Conservation (phyloP, 2,329 filamentous ascomycete species). For the Ceratocystis smalleyi region DNA sequence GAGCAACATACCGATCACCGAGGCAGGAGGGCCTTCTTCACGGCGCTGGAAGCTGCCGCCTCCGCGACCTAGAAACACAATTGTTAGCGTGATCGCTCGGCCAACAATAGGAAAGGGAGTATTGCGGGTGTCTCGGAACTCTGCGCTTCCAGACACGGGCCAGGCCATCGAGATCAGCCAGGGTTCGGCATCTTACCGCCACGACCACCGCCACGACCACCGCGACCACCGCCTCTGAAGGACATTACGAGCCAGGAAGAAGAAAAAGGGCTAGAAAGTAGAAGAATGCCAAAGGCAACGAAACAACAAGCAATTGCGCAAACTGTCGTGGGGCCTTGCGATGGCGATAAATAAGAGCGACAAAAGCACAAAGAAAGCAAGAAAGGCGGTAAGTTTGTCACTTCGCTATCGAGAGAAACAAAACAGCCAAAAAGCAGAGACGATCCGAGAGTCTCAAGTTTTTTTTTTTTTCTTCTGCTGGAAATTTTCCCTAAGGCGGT, state of each 20-base stretch:
- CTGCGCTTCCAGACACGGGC: too few relatives aligned
- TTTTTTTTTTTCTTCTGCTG: conserved; percentile 13
- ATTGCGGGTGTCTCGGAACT: too few relatives aligned
- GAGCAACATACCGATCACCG: conserved; percentile 24
- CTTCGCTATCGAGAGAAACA: background rate
- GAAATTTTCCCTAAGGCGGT: conserved; percentile 15
- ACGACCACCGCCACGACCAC: conserved; percentile 24
- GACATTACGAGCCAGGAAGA: conserved; percentile 22
- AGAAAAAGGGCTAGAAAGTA: background rate
- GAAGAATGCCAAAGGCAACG: background rate
- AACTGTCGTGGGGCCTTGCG: background rate
- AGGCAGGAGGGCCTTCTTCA: conserved; percentile 27
- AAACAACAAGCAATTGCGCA: background rate
- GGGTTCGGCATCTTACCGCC: conserved; percentile 24
- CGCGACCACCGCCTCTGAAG: conserved; percentile 27
- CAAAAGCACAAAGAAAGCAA: background rate
- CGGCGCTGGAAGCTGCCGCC: conserved; percentile 28
- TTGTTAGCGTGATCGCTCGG: conserved; percentile 3
- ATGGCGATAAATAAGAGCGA: background rate
- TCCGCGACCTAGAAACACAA: conserved; percentile 22
- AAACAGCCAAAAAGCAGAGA: conserved; percentile 8
- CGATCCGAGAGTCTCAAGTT: conserved; percentile 15
- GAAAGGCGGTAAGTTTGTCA: conserved; percentile 11
- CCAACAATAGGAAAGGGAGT: background rate
- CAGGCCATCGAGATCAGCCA: background rate